Base-by-base conservation (phyloP, 2,329 filamentous ascomycete species). In the Nakataea oryzae region DNA sequence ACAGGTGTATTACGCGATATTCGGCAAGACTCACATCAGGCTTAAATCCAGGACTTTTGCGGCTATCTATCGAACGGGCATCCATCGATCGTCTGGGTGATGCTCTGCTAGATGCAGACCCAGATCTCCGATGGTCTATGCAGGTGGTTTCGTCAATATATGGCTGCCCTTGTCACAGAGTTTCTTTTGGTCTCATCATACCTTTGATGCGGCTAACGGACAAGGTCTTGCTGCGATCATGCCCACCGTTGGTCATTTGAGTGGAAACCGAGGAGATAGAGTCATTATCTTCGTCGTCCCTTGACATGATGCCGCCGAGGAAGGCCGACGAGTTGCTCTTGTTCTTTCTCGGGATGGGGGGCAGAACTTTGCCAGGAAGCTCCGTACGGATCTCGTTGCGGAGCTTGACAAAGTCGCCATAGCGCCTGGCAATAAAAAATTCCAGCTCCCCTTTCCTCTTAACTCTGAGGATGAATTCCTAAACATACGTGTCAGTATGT, bases 391-490 rank as follows among this genome's bases (percentile, higher is more conserved):
- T 75, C 66, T 83, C 83, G 74, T 89, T 93, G 73, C 96, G 87
- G 64, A 99, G 80, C 66, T 84, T 86, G 29, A 79, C 82, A 71
- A 99, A 99, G 68, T 96, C 91, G 34, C 93, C 90, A 72, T 96
- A 99, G 67, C 93, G 83, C 64, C 92, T 85, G 21, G 88, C 91
- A 61, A 97, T 83, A 70, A 91, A 95, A 67, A 88, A 79, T 69
- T 96, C 92, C 21, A 86, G 76, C 66, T 90, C 84, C 28, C 87
- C 88, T 66, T 87, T 86, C 67, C 86, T 84, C 76, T 93, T 93
- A 32, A 97, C 89, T 13, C 93, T 86, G 63, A 99, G 80, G 58
- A 99, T 76, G 69, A 97, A 99, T 78, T 97, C 91, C 89, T 92
- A 55, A 17, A 29, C 41, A 50, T 50, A n/a, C 14, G n/a, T 50